phyloP scores from a whole-genome alignment of 2,329 filamentous ascomycete genomes.

The Lasiodiplodia sp. region DNA sequence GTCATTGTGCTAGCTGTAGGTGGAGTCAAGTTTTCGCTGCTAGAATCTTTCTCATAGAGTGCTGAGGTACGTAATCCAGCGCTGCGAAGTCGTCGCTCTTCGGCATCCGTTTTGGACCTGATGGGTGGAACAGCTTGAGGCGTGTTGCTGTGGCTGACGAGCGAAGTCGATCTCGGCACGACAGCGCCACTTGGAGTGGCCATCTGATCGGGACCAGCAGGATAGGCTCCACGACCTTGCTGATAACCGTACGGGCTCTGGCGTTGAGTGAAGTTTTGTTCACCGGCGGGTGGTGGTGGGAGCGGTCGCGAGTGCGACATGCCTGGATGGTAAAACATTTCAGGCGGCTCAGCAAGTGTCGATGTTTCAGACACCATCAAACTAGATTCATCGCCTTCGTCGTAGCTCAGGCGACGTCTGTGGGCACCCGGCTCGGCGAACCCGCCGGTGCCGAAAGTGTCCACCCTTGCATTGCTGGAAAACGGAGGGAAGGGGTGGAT shows the following conservation, averaged over 20 bases:
- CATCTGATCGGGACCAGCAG: constrained; percentile 42
- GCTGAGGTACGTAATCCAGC: constrained; percentile 44
- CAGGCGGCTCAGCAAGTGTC: constrained; percentile 70
- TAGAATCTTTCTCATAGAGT: constrained; percentile 46
- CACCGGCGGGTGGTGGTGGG: constrained; percentile 69
- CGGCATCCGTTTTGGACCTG: constrained; percentile 92
- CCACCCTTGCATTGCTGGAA: constrained; percentile 72
- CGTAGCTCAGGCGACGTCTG: constrained; percentile 79
- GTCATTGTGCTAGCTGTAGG: constrained; percentile 60
- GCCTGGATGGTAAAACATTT: constrained; percentile 93
- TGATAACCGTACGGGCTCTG: constrained; percentile 63
- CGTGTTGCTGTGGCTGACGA: constrained; percentile 81
- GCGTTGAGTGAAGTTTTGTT: constrained; percentile 56
- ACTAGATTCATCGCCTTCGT: constrained; percentile 82
- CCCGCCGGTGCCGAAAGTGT: constrained; percentile 90
- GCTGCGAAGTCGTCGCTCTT: constrained; percentile 61
- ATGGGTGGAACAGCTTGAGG: constrained; percentile 82
- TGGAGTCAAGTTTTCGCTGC: constrained; percentile 64
- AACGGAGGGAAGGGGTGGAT: constrained; percentile 66
- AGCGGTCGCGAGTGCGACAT: constrained; percentile 65
- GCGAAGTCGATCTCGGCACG: constrained; percentile 61
- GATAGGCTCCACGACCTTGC: constrained; percentile 40
- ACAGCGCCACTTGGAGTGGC: constrained; percentile 41
- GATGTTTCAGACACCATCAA: constrained; percentile 52
- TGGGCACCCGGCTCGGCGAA: constrained; percentile 73